These are phyloP conservation scores for Podospora pseudoanserina DNA, from an alignment of 495 filamentous ascomycete genomes.

Conservation along the genomic window DNA sequence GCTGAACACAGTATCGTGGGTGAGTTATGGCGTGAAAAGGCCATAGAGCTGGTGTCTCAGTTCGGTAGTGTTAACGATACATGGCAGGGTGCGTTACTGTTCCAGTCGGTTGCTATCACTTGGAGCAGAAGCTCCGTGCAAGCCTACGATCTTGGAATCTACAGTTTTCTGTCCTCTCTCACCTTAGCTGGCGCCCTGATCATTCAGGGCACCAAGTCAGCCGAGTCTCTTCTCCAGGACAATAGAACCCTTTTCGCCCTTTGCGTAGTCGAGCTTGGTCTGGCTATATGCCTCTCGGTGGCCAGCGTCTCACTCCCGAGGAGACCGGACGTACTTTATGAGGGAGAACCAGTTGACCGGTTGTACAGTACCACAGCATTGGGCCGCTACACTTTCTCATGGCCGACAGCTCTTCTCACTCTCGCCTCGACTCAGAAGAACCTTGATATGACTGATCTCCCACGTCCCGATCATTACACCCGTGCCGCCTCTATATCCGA, in stretches of 20 bases:
- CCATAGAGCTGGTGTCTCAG: background rate
- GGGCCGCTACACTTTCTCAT: conserved; percentile 60
- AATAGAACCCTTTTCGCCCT: conserved; percentile 29
- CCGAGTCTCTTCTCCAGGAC: conserved; percentile 29
- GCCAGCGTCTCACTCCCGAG: conserved; percentile 55
- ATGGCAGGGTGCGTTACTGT: conserved; percentile 39
- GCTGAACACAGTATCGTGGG: conserved; percentile 45
- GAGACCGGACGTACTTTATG: conserved; percentile 60
- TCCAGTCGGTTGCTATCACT: conserved; percentile 45
- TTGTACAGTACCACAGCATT: conserved; percentile 59
- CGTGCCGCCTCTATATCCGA: conserved; percentile 46
- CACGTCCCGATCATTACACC: conserved; percentile 48
- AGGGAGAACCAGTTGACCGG: conserved; percentile 59
- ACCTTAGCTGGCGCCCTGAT: conserved; percentile 38
- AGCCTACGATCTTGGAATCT: conserved; percentile 47
- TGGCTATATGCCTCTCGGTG: conserved; percentile 35
- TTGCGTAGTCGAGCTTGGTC: conserved; percentile 37
- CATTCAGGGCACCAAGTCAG: conserved; percentile 37
- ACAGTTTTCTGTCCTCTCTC: conserved; percentile 41
- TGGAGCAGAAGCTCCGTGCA: conserved; percentile 43
- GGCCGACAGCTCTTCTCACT: conserved; percentile 54
- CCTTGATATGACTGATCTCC: conserved; percentile 59
- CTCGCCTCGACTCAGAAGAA: conserved; percentile 52
- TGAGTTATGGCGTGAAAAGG: conserved; percentile 27
- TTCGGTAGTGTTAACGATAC: background rate